Base-by-base conservation (phyloP, 1,139 yeast species). In the Scheffersomyces segobiensis region DNA sequence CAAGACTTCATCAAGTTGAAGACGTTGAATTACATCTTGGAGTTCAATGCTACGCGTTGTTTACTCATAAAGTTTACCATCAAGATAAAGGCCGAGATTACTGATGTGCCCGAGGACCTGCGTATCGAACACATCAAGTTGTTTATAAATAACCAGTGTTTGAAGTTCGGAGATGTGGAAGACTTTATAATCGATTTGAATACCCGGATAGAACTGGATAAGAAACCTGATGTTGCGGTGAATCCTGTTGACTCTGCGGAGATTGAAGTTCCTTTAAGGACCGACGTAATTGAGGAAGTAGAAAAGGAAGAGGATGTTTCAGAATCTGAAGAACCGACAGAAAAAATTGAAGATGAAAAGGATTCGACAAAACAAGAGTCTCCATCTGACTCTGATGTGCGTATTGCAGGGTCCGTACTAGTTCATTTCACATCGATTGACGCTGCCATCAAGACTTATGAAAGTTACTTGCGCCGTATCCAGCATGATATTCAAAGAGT, bases 341-440 rank as follows among this genome's bases (percentile, higher is more conserved):
- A 39, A 3, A n/a, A 32, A n/a, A 48, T 12, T 10, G 42, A 32
- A 49, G 5, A 4, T 42, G 12, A 55, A 50, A 14, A 42, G 46
- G 48, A 17, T 17, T 47, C 26, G 53, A 5, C 56, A 50, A 52
- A 52, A 10, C 51, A 56, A 47, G 62, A 59, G 26, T 46, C 51
- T 3, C 17, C 42, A 32, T 10, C 42, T 32, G 42, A 32, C 3
- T 14, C 42, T 32, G 42, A 32, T 14, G 42, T 32, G 42, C 55
- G 65, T 48, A 53, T 50, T 18, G 51, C 54, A 61, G 71, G 58
- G 3, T 63, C 61, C 53, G 67, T 65, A 5, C 54, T 67, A 39
- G 68, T 76, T 17, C 83, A 80, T 63, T 80, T 75, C 59, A 74
- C 76, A 18, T 74, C 81, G 2, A 78, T 80, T 22, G 83, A 79